These are phyloP conservation scores for Wallacemonas collosoma DNA, from an alignment of 208 protist genomes.

Conservation along the genomic window DNA sequence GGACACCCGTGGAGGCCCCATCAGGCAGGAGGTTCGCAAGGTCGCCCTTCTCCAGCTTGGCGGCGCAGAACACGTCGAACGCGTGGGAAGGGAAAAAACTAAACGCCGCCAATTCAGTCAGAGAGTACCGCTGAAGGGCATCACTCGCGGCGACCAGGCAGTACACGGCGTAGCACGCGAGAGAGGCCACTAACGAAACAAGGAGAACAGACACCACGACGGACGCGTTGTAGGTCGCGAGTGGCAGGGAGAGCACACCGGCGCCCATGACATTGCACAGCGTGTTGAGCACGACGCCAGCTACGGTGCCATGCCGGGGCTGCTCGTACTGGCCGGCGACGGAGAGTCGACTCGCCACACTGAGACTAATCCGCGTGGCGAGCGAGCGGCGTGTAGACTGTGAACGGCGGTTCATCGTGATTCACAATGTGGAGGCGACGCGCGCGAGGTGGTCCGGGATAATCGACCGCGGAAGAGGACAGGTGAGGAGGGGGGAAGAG, in stretches of 20 bases:
- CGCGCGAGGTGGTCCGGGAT: too few species aligned
- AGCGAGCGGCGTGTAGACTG: conserved; percentile 37
- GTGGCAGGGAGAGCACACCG: conserved; percentile 65
- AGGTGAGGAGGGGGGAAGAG: too few species aligned
- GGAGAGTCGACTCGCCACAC: conserved; percentile 54
- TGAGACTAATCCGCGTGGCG: conserved; percentile 45
- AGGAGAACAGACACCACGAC: conserved; percentile 42
- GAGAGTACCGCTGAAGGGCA: conserved; percentile 51
- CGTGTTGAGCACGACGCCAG: conserved; percentile 63
- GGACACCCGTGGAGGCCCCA: too few species aligned
- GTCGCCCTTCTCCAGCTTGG: conserved; percentile 7
- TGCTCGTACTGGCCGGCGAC: conserved; percentile 32
- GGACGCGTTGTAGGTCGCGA: conserved; percentile 68
- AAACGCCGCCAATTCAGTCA: conserved; percentile 65
- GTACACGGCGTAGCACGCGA: conserved; percentile 58
- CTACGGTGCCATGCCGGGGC: conserved; percentile 39
- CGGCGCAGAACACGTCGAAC: conserved; percentile 50
- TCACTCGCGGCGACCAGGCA: conserved; percentile 57
- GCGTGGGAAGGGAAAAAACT: conserved; percentile 45
- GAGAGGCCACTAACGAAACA: conserved; percentile 34
- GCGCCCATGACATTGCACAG: conserved; percentile 79
- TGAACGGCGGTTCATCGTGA: conserved; percentile 10
- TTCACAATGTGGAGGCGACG: too few species aligned
- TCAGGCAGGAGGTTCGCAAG: neutral
- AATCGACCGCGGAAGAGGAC: too few species aligned